These are phyloP conservation scores for Rhodotorula taiwanensis DNA, from an alignment of 768 basidiomycete species.

Conservation along the genomic window DNA sequence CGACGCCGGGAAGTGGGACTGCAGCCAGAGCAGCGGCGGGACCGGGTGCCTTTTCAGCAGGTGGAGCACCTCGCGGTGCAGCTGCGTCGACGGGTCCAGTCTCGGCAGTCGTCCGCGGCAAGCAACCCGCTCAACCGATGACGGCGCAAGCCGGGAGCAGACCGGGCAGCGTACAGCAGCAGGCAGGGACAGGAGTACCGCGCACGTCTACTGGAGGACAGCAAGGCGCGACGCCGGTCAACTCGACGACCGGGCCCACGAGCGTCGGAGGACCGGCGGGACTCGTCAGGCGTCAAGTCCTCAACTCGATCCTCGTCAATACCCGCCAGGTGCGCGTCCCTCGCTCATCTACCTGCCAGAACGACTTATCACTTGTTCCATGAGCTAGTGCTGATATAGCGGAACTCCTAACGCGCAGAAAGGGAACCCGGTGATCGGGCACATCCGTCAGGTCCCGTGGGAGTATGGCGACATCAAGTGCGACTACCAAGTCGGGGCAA, in stretches of 20 bases:
- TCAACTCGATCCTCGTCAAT: constrained; percentile 32
- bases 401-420: constrained; percentile 25
- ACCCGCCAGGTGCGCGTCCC: constrained; percentile 31
- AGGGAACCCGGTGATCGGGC: constrained; percentile 80
- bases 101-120: neutral
- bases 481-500: constrained; percentile 92
- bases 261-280: constrained; percentile 12
- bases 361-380: no score
- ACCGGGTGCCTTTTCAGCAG: no score
- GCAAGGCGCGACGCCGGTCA: no score
- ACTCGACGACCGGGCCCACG: neutral
- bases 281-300: constrained; percentile 7
- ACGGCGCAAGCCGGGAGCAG: constrained; percentile 5
- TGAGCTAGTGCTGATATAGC: no score
- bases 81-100: no score
- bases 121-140: neutral
- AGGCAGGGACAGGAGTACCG: neutral
- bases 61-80: no score
- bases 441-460: constrained; percentile 79
- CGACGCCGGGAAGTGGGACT: no score
- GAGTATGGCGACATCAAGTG: constrained; percentile 89
- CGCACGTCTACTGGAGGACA: neutral
- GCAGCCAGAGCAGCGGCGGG: no score
- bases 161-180: neutral
- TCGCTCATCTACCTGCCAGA: no score